Base-by-base conservation (phyloP, 2,329 filamentous ascomycete species). In the Pleurostoma richardsiae region DNA sequence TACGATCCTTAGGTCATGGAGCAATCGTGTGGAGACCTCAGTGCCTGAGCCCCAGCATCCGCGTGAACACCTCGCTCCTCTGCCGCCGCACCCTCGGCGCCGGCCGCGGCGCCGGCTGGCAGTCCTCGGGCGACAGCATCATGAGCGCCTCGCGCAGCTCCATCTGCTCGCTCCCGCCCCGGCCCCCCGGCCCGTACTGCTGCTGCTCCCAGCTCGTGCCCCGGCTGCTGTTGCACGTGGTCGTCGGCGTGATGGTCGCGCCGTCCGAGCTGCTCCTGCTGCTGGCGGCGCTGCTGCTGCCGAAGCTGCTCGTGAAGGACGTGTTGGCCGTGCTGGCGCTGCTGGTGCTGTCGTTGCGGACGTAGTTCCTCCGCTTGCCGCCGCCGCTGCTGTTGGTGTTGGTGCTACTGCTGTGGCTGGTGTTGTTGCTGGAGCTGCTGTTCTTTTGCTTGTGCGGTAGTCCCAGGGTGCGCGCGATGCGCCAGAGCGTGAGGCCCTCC, bases 11-110 rank as follows among this genome's bases (percentile, higher is more conserved):
- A 19, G 19, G 19, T 33, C 39, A 19, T 39, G 26, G 39, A 26
- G 31, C 8, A 38, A 38, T 39, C 30, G 10, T 8, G 10, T 30
- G 33, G 29, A 44, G 39, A 45, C 40, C 30, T 60, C 19, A 19
- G 19, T 19, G 19, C 19, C 19, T 58, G 19, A 65, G 58, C 19
- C 67, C 65, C 11, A 70, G 55, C 52, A 72, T 64, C 26, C 66
- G 60, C 27, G 64, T 64, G 42, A 70, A 59, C 4, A 70, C 60
- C 43, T 68, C 67, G 29, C 56, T 62, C 29, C 45, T 42, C 43
- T 49, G 45, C 45, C 43, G 39, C 40, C 29, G 31, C 7, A 41
- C 10, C 42, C 36, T 39, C 36, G 45, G 45, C 40, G 39, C 8
- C 47, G 41, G 43, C 39, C 19, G 19, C 19, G 19, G 19, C 19